These are phyloP conservation scores for Tricholoma flavovirens DNA, from an alignment of 768 basidiomycete genomes.

Conservation along the genomic window DNA sequence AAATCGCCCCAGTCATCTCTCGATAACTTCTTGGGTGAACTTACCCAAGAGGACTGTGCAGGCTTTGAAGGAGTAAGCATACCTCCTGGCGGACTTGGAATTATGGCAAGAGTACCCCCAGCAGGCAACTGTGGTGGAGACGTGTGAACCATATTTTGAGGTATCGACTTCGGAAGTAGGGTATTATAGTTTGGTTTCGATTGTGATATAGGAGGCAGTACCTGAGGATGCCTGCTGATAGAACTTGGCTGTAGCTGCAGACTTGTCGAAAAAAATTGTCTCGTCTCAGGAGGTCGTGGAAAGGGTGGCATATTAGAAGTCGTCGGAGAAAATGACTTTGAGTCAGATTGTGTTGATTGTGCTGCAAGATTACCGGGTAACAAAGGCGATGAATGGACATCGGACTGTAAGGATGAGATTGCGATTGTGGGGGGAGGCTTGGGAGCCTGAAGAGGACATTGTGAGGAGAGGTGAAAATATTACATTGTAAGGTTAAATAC, in stretches of 20 bases:
- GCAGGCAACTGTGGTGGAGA: not conserved
- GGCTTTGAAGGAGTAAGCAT: constrained; percentile 63
- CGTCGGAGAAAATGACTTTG: not conserved
- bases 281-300: not conserved
- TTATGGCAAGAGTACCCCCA: constrained; percentile 12
- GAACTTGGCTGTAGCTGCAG: not conserved
- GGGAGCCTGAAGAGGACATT: constrained; percentile 6
- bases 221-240: not conserved
- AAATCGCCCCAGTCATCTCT: constrained; percentile 80
- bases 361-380: not conserved
- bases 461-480: not conserved
- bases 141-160: not conserved
- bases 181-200: not conserved
- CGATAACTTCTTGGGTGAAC: constrained; percentile 39
- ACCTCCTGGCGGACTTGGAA: constrained; percentile 34
- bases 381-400: constrained; percentile 6
- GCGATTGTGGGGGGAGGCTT: constrained; percentile 23
- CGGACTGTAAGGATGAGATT: constrained; percentile 3
- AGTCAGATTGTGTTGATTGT: not conserved
- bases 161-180: not conserved
- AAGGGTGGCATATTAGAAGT: not conserved
- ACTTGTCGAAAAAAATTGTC: not conserved
- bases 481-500: constrained; percentile 9
- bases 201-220: not conserved
- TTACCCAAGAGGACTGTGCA: constrained; percentile 41